phyloP scores from a whole-genome alignment of 352 stramenopile genomes.

The Blastocystis sp. region DNA sequence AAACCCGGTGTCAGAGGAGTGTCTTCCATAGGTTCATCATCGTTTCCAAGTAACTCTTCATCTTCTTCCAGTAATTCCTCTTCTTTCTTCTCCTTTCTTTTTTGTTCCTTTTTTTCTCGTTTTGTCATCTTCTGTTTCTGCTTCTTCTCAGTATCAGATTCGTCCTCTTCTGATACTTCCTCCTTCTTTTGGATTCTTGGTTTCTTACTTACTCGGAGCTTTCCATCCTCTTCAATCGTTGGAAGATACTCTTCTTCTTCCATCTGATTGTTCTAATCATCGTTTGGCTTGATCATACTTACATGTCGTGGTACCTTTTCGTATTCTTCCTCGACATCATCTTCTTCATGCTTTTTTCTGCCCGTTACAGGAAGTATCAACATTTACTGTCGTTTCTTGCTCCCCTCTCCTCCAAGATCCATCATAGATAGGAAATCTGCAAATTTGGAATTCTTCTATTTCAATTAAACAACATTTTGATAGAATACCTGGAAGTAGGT shows the following conservation, averaged over 20 bases:
- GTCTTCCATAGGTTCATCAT: background rate
- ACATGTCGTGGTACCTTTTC: conserved; percentile 34
- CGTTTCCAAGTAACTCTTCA: background rate
- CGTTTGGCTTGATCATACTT: background rate
- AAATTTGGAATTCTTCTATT: conserved; percentile 56
- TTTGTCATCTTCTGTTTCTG: conserved; percentile 8
- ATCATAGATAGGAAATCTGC: conserved; percentile 41
- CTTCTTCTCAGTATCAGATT: background rate
- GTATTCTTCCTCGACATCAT: conserved; percentile 21
- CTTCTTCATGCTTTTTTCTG: background rate
- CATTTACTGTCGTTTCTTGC: background rate
- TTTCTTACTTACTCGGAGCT: background rate
- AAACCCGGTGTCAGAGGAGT: conserved; percentile 15
- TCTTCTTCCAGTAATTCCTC: background rate
- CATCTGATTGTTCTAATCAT: background rate
- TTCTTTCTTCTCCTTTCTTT: conserved; percentile 3
- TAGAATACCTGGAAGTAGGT: conserved; percentile 8
- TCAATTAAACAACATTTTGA: background rate
- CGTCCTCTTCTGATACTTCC: background rate
- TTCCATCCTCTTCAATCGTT: conserved; percentile 41
- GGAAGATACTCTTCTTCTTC: conserved; percentile 43
- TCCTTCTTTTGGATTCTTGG: background rate
- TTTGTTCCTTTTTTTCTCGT: background rate
- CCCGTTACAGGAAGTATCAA: background rate
- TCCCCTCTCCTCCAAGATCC: background rate